Evolutionary conservation across 345 rosid species (phyloP), one percentile per base, ranked within the genome.

Genomic region (Fremontodendron californicum): DNA sequence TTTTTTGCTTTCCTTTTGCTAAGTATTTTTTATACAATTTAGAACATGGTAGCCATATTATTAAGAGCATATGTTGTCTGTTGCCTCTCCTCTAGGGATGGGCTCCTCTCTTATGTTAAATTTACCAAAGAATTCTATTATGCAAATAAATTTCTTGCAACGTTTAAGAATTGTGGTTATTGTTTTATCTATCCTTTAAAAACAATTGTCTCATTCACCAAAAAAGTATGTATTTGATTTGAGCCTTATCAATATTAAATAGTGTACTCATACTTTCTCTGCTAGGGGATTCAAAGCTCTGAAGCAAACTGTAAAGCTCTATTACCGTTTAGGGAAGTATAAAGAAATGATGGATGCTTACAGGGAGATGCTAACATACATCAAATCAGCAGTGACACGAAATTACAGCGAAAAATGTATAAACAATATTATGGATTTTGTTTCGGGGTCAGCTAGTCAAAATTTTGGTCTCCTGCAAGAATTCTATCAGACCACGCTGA

Each of bases 391-490:
- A 33, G 99, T 96, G 76, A 96, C 99, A 4, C 83, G 98, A 51
- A 94, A 96, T 73, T 92, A 94, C 86, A 96, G 99, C 69, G 99
- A 96, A 83, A 96, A 96, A 83, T 96, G 99, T 78, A 91, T 96
- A 86, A 96, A 96, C 84, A 96, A 90, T 70, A 94, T 96, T 62
- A 96, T 96, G 99, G 99, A 96, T 83, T 96, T 91, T 81, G 97
- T 96, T 78, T 96, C 99, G 77, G 98, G 98, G 75, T 94, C 97
- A 81, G 97, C 98, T 81, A 94, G 97, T 86, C 98, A 91, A 88
- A 96, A 90, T 80, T 92, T 90, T 86, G 84, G 85, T 73, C 96
- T 96, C 68, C 83, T 92, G 78, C 96, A 90, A 81, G 92, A 92
- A 64, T 96, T 96, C 78, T 96, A 96, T 84, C 97, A 96, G 82